phyloP scores from a whole-genome alignment of 2,329 filamentous ascomycete species.

The Trichophyton simii region DNA sequence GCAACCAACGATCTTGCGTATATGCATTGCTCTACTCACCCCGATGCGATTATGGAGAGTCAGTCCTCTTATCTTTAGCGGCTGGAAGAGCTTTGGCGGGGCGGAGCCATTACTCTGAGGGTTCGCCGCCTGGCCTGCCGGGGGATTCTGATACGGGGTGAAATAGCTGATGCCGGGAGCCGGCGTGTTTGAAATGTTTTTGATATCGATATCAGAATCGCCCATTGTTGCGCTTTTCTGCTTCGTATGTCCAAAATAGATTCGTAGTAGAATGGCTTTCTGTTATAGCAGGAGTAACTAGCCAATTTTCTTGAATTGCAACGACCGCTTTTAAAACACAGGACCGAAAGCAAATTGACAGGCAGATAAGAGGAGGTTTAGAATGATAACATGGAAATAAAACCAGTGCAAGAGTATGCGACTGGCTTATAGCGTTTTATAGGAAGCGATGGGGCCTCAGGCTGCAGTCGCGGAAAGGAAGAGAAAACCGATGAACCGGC shows the following conservation, averaged over 20 bases:
- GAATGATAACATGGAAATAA: too few species aligned
- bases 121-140: conserved; percentile 27
- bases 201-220: neutral
- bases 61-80: conserved; percentile 45
- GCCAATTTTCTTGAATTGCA: too few species aligned
- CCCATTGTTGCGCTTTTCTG: neutral
- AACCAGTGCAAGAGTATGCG: too few species aligned
- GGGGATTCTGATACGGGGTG: conserved; percentile 26
- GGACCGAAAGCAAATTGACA: neutral
- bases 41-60: conserved; percentile 57
- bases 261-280: too few species aligned
- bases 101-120: conserved; percentile 30
- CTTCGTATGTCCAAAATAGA: neutral
- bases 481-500: too few species aligned
- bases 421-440: too few species aligned
- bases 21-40: conserved; percentile 20
- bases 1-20: neutral
- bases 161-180: conserved; percentile 25
- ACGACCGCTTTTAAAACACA: neutral
- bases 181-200: conserved; percentile 23
- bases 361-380: too few species aligned
- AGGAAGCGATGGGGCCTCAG: too few species aligned
- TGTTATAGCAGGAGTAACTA: too few species aligned
- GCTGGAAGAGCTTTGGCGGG: conserved; percentile 46
- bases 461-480: too few species aligned